phyloP scores from a whole-genome alignment of 768 basidiomycete genomes.

The Kwoniella mangroviensis region DNA sequence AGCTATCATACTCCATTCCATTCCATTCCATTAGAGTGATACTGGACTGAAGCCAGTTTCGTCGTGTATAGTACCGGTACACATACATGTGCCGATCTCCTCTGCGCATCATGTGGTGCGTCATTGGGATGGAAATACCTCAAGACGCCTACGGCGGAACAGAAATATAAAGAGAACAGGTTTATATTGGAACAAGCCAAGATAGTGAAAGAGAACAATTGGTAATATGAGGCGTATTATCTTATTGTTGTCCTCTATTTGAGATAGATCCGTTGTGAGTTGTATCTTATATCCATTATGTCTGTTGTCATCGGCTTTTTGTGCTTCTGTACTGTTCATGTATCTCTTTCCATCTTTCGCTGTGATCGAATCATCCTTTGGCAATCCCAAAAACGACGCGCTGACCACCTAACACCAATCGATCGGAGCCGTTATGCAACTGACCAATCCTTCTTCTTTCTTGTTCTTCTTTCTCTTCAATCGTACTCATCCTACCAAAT shows the following conservation, averaged over 20 bases:
- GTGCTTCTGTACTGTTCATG: background rate
- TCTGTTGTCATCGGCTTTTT: background rate
- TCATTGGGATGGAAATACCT: conserved; percentile 56
- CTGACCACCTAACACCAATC: background rate
- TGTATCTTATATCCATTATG: background rate
- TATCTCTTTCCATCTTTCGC: background rate
- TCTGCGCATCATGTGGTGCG: conserved; percentile 44
- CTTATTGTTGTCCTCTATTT: background rate
- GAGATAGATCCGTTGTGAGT: background rate
- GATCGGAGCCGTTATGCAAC: background rate
- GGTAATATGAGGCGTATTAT: conserved; percentile 29
- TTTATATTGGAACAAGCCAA: conserved; percentile 55
- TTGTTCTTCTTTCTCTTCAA: no score
- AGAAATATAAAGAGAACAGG: conserved; percentile 57
- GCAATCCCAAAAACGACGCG: background rate
- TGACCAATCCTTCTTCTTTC: no score
- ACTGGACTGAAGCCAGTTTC: background rate
- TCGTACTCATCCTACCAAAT: no score
- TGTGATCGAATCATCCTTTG: background rate
- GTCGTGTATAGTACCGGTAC: conserved; percentile 46
- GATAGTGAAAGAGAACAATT: conserved; percentile 57
- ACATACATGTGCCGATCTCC: conserved; percentile 55
- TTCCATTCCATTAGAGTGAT: background rate
- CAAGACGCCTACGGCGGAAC: conserved; percentile 52
- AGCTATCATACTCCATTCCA: conserved; percentile 8